Percentiles rank a stretch among this genome's conserved stretches.
These are phyloP conservation scores for Saccharomyces uvarum DNA, from an alignment of 1,139 yeast species.

Conservation along the genomic window DNA sequence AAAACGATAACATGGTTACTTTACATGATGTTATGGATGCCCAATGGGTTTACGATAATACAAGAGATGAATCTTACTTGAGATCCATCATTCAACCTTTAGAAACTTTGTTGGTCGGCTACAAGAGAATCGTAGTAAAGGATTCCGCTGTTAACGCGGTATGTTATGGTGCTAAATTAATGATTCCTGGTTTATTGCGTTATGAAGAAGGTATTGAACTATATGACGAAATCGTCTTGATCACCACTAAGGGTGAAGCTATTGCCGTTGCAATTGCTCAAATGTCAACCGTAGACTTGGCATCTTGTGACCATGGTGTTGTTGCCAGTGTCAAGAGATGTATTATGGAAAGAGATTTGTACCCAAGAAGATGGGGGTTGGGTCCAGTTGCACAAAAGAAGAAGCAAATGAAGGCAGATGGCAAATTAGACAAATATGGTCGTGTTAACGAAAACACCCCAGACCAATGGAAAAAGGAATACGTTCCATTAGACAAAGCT, in stretches of 20 bases:
- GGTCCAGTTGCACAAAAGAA: conserved; percentile 98
- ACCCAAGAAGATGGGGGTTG: conserved; percentile 99
- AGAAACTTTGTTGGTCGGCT: conserved; percentile 86
- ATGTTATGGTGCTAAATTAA: conserved; percentile 96
- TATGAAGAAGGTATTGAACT: conserved; percentile 97
- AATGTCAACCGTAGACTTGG: conserved; percentile 96
- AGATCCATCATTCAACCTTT: conserved; percentile 92
- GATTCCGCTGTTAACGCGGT: conserved; percentile 98
- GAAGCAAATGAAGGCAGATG: conserved; percentile 95
- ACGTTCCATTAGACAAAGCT: conserved; percentile 71
- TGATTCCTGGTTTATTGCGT: conserved; percentile 97
- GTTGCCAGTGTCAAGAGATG: conserved; percentile 98
- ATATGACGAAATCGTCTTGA: conserved; percentile 94
- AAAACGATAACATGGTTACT: conserved; percentile 86
- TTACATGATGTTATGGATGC: conserved; percentile 96
- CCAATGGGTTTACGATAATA: conserved; percentile 94
- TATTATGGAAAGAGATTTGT: conserved; percentile 97
- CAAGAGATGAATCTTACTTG: conserved; percentile 91
- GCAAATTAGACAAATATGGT: conserved; percentile 93
- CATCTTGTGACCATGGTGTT: conserved; percentile 95
- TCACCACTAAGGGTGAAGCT: conserved; percentile 99
- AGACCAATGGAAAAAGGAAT: conserved; percentile 79
- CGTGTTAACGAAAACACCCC: conserved; percentile 92
- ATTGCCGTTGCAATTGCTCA: conserved; percentile 98
- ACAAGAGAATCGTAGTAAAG: conserved; percentile 95